A percentile compares a stretch with the other conserved stretches of the same genome.
These are phyloP conservation scores for Pseudoneurospora amorphoporcata DNA, from an alignment of 495 filamentous ascomycete genomes.

Conservation along the genomic window DNA sequence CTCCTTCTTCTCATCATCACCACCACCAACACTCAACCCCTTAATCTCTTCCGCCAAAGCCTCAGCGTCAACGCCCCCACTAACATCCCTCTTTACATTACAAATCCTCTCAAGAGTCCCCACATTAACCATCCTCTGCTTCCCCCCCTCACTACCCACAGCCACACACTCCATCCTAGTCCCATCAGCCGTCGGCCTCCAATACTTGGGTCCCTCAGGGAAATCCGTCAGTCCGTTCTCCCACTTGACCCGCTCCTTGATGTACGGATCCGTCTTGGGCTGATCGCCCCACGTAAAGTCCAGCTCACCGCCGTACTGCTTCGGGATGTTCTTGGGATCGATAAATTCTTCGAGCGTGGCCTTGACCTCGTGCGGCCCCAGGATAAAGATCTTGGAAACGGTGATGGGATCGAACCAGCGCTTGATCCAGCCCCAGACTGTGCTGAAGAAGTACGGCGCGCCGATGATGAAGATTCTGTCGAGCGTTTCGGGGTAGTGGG, in stretches of 20 bases:
- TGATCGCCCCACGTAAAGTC: conserved; percentile 68
- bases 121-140: conserved; percentile 28
- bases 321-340: conserved; percentile 68
- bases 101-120: conserved; percentile 27
- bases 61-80: neutral
- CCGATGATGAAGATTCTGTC: conserved; percentile 86
- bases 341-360: conserved; percentile 70
- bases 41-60: conserved; percentile 6
- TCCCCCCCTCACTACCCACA: conserved; percentile 28
- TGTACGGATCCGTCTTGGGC: conserved; percentile 56
- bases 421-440: conserved; percentile 92
- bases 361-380: conserved; percentile 56
- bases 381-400: conserved; percentile 87
- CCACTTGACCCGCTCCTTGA: conserved; percentile 39
- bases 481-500: conserved; percentile 85
- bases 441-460: conserved; percentile 83
- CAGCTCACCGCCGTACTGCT: conserved; percentile 73
- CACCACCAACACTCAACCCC: neutral
- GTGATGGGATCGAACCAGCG: conserved; percentile 92
- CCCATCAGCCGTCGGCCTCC: conserved; percentile 32
- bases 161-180: conserved; percentile 34
- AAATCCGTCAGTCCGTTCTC: conserved; percentile 36
- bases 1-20: conserved; percentile 13
- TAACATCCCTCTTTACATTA: conserved; percentile 10
- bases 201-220: conserved; percentile 39